A percentile compares a stretch with the other conserved stretches of the same genome.
These are phyloP conservation scores for Sodiomyces alkalinus DNA, from an alignment of 2,329 filamentous ascomycete species.

Conservation along the genomic window DNA sequence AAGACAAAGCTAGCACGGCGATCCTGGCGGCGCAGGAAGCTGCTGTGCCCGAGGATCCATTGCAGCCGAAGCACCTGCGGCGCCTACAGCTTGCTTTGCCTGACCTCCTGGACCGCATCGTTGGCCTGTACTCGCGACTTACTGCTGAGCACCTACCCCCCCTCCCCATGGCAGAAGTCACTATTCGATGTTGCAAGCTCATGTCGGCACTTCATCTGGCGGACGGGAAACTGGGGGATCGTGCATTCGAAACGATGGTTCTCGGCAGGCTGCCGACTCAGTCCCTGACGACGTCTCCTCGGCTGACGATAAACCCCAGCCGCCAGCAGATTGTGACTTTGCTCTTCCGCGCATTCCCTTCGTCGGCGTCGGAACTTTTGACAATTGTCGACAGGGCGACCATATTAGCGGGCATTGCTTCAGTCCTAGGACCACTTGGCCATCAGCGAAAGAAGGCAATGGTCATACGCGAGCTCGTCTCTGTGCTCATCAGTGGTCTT, in stretches of 20 bases:
- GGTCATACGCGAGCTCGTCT: conserved; percentile 72
- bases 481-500: conserved; percentile 66
- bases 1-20: conserved; percentile 24
- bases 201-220: conserved; percentile 51
- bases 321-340: conserved; percentile 50
- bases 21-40: conserved; percentile 10
- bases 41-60: conserved; percentile 19
- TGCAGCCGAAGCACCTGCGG: conserved; percentile 36
- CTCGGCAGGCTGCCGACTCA: conserved; percentile 41
- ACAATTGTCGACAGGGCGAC: conserved; percentile 62
- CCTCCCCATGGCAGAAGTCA: conserved; percentile 55
- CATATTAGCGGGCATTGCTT: conserved; percentile 72
- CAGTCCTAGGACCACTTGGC: conserved; percentile 67
- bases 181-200: conserved; percentile 58
- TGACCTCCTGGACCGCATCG: conserved; percentile 59
- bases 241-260: conserved; percentile 49
- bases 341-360: conserved; percentile 56
- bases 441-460: conserved; percentile 83
- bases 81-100: conserved; percentile 47
- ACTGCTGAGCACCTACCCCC: conserved; percentile 57
- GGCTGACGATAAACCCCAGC: conserved; percentile 38
- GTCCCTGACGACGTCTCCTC: conserved; percentile 32
- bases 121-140: conserved; percentile 58
- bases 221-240: conserved; percentile 45
- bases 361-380: conserved; percentile 48